A percentile compares a stretch with the other conserved stretches of the same genome.
Evolutionary conservation across 257 asterid genomes (phyloP).

Genomic region (Handroanthus guayacan): DNA sequence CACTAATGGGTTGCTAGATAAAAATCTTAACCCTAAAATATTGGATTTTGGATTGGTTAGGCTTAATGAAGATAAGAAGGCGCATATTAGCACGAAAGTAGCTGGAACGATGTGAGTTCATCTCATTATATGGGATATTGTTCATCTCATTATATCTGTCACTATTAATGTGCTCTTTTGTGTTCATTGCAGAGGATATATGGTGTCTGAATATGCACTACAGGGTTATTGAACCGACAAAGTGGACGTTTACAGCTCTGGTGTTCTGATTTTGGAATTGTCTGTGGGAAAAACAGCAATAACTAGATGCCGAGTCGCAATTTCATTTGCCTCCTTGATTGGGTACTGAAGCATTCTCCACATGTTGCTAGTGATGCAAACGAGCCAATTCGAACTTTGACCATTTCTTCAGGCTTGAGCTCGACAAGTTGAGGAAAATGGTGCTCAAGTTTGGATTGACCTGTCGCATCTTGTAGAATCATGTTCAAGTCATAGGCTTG

Average conservation of each 20-base stretch:
- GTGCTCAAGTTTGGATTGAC: too few relatives aligned
- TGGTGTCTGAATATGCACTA: conserved; percentile 93
- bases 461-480: too few relatives aligned
- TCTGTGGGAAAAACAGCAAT: conserved; percentile 84
- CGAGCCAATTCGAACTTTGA: background rate
- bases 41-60: conserved; percentile 93
- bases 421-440: too few relatives aligned
- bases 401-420: background rate
- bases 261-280: conserved; percentile 75
- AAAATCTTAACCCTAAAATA: conserved; percentile 76
- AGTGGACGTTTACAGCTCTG: conserved; percentile 93
- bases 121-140: background rate
- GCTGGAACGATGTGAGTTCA: conserved; percentile 90
- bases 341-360: conserved; percentile 52
- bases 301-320: conserved; percentile 66
- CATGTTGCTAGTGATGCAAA: background rate
- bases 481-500: too few relatives aligned
- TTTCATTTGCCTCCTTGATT: conserved; percentile 81
- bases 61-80: conserved; percentile 80
- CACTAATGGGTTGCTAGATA: conserved; percentile 80
- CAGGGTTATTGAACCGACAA: conserved; percentile 89
- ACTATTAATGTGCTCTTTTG: background rate
- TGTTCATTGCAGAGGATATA: conserved; percentile 72
- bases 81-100: conserved; percentile 84
- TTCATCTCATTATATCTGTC: background rate